phyloP scores from a whole-genome alignment of 164 flowering plant species.

The Paratinospora sagittata region DNA sequence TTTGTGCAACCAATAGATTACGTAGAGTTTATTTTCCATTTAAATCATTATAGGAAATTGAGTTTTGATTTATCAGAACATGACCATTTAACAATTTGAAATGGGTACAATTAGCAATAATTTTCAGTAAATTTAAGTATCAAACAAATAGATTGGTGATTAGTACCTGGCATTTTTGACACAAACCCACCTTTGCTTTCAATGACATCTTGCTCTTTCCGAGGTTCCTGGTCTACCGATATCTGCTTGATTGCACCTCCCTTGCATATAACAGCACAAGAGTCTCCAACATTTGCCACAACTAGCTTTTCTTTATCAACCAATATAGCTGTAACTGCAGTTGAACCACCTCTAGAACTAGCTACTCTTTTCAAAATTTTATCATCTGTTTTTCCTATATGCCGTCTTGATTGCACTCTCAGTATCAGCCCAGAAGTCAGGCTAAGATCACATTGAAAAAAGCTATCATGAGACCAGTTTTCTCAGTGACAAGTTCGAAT shows the following conservation, averaged over 20 bases:
- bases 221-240: conserved; percentile 7
- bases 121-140: background rate
- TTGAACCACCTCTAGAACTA: background rate
- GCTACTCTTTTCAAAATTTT: background rate
- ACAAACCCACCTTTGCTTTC: conserved; percentile 12
- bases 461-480: background rate
- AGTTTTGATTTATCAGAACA: too few species aligned
- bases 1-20: too few species aligned
- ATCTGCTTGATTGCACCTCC: conserved; percentile 7
- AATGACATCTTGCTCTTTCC: background rate
- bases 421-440: background rate
- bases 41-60: too few species aligned
- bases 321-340: background rate
- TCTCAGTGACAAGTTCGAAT: too few species aligned
- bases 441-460: background rate
- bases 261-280: background rate
- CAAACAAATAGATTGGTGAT: background rate
- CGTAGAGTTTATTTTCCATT: too few species aligned
- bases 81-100: too few species aligned
- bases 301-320: background rate
- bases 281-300: background rate
- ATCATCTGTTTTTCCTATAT: background rate
- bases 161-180: conserved; percentile 5
- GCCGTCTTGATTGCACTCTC: background rate
- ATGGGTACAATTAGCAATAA: background rate